A percentile compares a stretch with the other conserved stretches of the same genome.
phyloP scores from a whole-genome alignment of 805 yeast genomes.

The Cyberlindnera nakhonratchasimensis region DNA sequence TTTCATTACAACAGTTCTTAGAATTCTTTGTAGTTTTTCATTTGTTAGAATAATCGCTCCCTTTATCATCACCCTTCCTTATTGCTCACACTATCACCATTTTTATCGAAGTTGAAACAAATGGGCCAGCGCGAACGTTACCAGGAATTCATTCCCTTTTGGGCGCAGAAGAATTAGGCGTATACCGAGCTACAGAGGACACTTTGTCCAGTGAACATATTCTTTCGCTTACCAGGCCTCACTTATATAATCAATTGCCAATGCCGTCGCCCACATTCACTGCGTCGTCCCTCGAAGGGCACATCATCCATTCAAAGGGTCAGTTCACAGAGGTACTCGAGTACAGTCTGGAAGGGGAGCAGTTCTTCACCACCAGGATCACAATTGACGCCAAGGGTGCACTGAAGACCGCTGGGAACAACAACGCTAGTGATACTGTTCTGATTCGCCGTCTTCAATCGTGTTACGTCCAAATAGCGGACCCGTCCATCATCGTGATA shows the following conservation, averaged over 20 bases:
- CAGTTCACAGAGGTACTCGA: slow-evolving; percentile 7
- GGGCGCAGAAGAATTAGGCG: too few relatives aligned
- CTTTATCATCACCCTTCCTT: too few relatives aligned
- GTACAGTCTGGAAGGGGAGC: slow-evolving; percentile 15
- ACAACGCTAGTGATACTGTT: not conserved
- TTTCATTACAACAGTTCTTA: too few relatives aligned
- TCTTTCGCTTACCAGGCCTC: too few relatives aligned
- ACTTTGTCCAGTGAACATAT: too few relatives aligned
- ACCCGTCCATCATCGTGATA: slow-evolving; percentile 7
- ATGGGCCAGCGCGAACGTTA: too few relatives aligned
- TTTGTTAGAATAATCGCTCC: too few relatives aligned
- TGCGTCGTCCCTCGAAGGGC: slow-evolving; percentile 6
- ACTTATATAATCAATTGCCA: too few relatives aligned
- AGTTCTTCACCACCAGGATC: slow-evolving; percentile 4
- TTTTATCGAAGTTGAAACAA: too few relatives aligned
- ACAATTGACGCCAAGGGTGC: slow-evolving; percentile 8
- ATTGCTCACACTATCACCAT: too few relatives aligned
- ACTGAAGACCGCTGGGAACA: not conserved
- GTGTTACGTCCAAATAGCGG: slow-evolving; percentile 10
- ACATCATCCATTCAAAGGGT: slow-evolving; percentile 10
- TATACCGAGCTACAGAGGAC: too few relatives aligned
- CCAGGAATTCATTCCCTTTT: too few relatives aligned
- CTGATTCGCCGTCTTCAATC: slow-evolving; percentile 14
- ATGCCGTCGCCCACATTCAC: slow-evolving; percentile 9
- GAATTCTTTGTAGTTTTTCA: not conserved